A percentile compares a stretch with the other conserved stretches of the same genome.
Evolutionary conservation across 495 filamentous ascomycete genomes (phyloP).

Genomic region (Amniculicola lignicola): DNA sequence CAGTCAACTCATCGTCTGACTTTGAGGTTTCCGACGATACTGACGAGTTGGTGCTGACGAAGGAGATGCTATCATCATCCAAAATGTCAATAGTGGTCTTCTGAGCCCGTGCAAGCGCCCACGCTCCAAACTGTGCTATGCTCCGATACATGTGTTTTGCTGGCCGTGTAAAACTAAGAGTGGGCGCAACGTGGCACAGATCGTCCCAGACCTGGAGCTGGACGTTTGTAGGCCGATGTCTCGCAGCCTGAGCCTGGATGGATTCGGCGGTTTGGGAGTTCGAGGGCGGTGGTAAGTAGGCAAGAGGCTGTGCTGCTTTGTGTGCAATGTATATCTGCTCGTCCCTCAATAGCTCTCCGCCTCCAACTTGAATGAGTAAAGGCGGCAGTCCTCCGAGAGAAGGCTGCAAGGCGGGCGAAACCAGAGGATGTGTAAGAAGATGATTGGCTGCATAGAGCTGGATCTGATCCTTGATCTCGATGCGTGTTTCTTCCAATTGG

Average conservation of each 20-base stretch:
- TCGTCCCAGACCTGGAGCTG: slow-evolving; percentile 97
- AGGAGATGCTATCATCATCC: slow-evolving; percentile 71
- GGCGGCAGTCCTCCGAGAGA: slow-evolving; percentile 86
- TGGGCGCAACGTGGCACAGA: slow-evolving; percentile 86
- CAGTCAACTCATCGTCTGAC: slow-evolving; percentile 9
- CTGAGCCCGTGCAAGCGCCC: slow-evolving; percentile 82
- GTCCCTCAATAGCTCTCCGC: slow-evolving; percentile 83
- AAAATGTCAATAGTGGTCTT: slow-evolving; percentile 72
- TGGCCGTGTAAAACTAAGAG: slow-evolving; percentile 85
- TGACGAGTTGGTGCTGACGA: slow-evolving; percentile 54
- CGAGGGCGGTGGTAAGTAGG: slow-evolving; percentile 58
- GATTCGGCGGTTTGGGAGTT: slow-evolving; percentile 58
- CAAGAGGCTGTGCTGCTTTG: slow-evolving; percentile 77
- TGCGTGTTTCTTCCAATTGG: slow-evolving; percentile 62
- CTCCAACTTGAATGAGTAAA: slow-evolving; percentile 77
- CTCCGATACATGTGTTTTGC: slow-evolving; percentile 92
- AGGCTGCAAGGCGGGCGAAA: slow-evolving; percentile 81
- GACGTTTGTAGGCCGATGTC: slow-evolving; percentile 79
- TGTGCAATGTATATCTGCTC: slow-evolving; percentile 95
- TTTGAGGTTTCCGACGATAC: slow-evolving; percentile 4
- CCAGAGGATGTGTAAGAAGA: slow-evolving; percentile 78
- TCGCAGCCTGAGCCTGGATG: slow-evolving; percentile 57
- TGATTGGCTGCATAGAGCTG: slow-evolving; percentile 93
- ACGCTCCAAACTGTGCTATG: slow-evolving; percentile 87
- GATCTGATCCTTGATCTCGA: slow-evolving; percentile 85